Evolutionary conservation across 768 basidiomycete genomes (phyloP), one percentile per base, ranked within the genome.

Genomic region (Strobilomyces echinocephalus): DNA sequence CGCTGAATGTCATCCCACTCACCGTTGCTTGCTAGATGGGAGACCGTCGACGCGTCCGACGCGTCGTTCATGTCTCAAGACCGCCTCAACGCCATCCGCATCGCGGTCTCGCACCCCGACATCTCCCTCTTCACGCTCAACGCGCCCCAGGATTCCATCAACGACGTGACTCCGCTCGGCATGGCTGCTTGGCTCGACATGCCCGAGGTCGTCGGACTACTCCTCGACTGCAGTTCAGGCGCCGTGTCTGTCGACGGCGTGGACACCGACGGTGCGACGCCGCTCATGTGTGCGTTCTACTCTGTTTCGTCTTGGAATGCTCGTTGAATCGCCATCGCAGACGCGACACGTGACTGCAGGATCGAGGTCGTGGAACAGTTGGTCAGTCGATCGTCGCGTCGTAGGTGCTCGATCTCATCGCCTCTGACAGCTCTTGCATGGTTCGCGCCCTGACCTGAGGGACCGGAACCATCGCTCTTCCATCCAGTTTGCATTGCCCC

Each of bases 171-270:
- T 1, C 87, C 88, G 11, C 77, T 91, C 15, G 84, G 86, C 5
- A 82, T 88, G 75, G 86, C 88, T 8, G 82, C 88, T 1, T 91
- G 87, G 87, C 75, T 90, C 18, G 83, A 88, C 60, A 72, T 79
- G 67, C 78, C 79, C 11, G 69, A 78, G 15, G 76, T 74, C 24
- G 85, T 91, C n/a, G 73, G 73, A 51, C 60, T 82, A 39, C 71
- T 91, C n/a, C 76, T 91, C 24, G 81, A 87, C 43, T 77, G 73
- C 28, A 84, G 84, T 59, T 68, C 73, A 3, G 83, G 82, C 40
- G 65, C 79, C 21, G 80, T 91, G 21, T 78, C 83, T 8, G 87
- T 89, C 4, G 84, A 91, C 58, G 86, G 83, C 31, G 79, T 82
- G 74, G 88, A 91, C 62, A 71, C 79, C 21, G 81, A 85, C 62